These are phyloP conservation scores for Rhynchosporium secalis DNA, from an alignment of 2,329 filamentous ascomycete genomes.

Conservation along the genomic window DNA sequence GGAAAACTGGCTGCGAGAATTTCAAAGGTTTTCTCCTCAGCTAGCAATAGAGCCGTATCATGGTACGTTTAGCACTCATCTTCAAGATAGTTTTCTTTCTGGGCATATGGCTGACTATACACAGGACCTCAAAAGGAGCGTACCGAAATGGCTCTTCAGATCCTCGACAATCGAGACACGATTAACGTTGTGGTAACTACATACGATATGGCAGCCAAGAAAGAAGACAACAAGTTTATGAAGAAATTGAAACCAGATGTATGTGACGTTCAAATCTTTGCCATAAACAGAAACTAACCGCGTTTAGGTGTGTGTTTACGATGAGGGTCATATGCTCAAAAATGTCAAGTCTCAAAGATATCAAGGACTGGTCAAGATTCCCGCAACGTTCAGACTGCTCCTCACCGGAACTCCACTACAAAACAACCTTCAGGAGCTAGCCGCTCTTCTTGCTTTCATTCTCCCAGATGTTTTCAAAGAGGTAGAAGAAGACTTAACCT, in stretches of 20 bases:
- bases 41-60: slow-evolving; percentile 74
- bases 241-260: slow-evolving; percentile 55
- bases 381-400: slow-evolving; percentile 79
- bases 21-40: slow-evolving; percentile 78
- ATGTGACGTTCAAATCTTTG: slow-evolving; percentile 17
- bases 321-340: slow-evolving; percentile 92
- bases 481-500: slow-evolving; percentile 75
- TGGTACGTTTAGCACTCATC: slow-evolving; percentile 28
- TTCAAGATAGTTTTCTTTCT: neutral
- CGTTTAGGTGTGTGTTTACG: slow-evolving; percentile 62
- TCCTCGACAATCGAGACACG: slow-evolving; percentile 63
- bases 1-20: slow-evolving; percentile 94
- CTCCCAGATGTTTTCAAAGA: slow-evolving; percentile 80
- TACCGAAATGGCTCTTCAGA: slow-evolving; percentile 63
- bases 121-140: slow-evolving; percentile 66
- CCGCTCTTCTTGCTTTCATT: slow-evolving; percentile 89
- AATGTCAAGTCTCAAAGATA: slow-evolving; percentile 84
- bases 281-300: slow-evolving; percentile 20
- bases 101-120: slow-evolving; percentile 12
- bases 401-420: slow-evolving; percentile 89
- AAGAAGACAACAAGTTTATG: slow-evolving; percentile 63
- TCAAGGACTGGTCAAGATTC: slow-evolving; percentile 73
- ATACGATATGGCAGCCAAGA: slow-evolving; percentile 62
- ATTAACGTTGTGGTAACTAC: slow-evolving; percentile 73
- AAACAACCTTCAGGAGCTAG: slow-evolving; percentile 91